phyloP scores from a whole-genome alignment of 2,329 filamentous ascomycete genomes.

The Aphanoascus verrucosus region DNA sequence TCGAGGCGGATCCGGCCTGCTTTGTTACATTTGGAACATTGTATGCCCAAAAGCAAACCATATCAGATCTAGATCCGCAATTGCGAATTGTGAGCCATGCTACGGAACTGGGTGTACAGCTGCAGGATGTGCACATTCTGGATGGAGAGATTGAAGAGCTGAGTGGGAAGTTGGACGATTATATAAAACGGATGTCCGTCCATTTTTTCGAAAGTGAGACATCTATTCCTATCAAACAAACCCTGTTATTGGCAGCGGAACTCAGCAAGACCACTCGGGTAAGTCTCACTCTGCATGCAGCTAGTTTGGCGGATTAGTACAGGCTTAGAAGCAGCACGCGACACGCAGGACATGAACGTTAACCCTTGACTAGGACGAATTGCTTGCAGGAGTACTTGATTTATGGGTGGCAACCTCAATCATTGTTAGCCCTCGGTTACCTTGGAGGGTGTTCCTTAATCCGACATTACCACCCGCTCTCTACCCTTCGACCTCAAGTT shows the following conservation, averaged over 20 bases:
- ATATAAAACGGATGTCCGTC: slow-evolving; percentile 41
- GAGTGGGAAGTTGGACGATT: slow-evolving; percentile 43
- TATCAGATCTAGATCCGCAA: slow-evolving; percentile 31
- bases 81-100: slow-evolving; percentile 31
- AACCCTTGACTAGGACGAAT: slow-evolving; percentile 37
- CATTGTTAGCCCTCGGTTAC: slow-evolving; percentile 40
- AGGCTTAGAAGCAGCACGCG: too few species aligned
- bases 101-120: slow-evolving; percentile 28
- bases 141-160: slow-evolving; percentile 43
- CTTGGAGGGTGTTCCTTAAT: slow-evolving; percentile 42
- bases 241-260: slow-evolving; percentile 34
- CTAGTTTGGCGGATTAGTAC: neutral
- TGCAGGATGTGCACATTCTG: slow-evolving; percentile 39
- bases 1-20: slow-evolving; percentile 40
- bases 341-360: too few species aligned
- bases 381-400: slow-evolving; percentile 44
- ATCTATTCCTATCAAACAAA: slow-evolving; percentile 43
- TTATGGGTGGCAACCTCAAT: slow-evolving; percentile 48
- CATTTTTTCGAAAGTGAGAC: slow-evolving; percentile 41
- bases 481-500: slow-evolving; percentile 29
- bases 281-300: slow-evolving; percentile 17
- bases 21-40: slow-evolving; percentile 40
- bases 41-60: slow-evolving; percentile 30
- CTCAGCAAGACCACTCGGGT: slow-evolving; percentile 32
- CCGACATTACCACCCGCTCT: slow-evolving; percentile 30